Conservation (phyloP, 257 asterid genomes). For the Primulina eburnea region DNA sequence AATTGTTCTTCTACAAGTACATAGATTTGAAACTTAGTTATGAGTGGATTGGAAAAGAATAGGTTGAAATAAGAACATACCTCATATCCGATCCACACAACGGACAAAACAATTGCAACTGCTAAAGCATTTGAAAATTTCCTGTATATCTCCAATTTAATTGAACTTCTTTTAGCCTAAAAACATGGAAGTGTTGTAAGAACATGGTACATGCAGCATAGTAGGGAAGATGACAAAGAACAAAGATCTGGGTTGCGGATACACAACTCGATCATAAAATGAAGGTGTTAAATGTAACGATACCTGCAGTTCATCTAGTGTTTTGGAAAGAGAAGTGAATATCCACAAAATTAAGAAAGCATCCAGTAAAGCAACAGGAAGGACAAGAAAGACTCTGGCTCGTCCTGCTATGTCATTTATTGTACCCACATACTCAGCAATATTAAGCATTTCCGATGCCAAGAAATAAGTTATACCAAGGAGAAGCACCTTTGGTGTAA, state of each 20-base stretch:
- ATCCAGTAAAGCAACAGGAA: conserved; percentile 88
- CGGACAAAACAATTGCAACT: conserved; percentile 68
- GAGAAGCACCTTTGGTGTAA: conserved; percentile 84
- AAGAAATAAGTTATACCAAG: conserved; percentile 77
- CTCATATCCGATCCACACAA: conserved; percentile 95
- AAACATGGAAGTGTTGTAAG: conserved; percentile 24
- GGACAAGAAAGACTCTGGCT: conserved; percentile 71
- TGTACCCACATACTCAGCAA: conserved; percentile 87
- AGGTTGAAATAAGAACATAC: conserved; percentile 31
- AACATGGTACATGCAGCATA: conserved; percentile 12
- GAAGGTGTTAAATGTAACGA: not conserved
- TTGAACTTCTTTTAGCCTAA: conserved; percentile 90
- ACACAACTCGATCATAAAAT: conserved; percentile 14
- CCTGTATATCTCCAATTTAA: conserved; percentile 85
- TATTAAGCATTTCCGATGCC: conserved; percentile 79
- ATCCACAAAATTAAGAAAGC: conserved; percentile 95
- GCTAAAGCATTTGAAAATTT: conserved; percentile 93
- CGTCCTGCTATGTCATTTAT: conserved; percentile 93
- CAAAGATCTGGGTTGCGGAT: conserved; percentile 7
- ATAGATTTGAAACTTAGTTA: not conserved
- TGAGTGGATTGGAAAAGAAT: not conserved
- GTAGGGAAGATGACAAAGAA: not conserved
- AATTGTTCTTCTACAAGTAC: not conserved
- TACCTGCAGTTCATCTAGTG: conserved; percentile 95
- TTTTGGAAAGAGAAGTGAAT: conserved; percentile 91